Evolutionary conservation across 164 flowering plant species (phyloP).

Genomic region (Tetracentron sinense): DNA sequence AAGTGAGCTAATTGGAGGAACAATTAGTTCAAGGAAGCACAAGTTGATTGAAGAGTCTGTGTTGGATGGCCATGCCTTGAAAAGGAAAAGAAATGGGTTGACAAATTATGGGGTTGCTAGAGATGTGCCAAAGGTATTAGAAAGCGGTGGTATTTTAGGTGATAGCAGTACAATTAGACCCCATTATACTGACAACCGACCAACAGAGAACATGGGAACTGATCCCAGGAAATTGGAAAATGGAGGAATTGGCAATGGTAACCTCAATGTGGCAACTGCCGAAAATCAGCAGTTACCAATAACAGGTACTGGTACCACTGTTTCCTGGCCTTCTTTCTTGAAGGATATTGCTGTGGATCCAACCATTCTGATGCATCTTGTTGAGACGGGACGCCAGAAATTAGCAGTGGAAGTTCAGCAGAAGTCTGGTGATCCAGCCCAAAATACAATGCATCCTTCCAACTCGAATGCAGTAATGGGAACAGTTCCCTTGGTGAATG

Average conservation of each 20-base stretch:
- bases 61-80: constrained; percentile 47
- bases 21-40: constrained; percentile 40
- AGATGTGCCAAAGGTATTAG: constrained; percentile 27
- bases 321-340: constrained; percentile 50
- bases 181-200: constrained; percentile 17
- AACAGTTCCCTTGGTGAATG: constrained; percentile 32
- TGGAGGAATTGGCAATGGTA: constrained; percentile 19
- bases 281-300: too few relatives aligned
- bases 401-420: constrained; percentile 34
- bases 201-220: constrained; percentile 17
- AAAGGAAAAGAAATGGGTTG: constrained; percentile 52
- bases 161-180: constrained; percentile 24
- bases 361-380: constrained; percentile 52
- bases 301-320: constrained; percentile 11
- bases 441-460: constrained; percentile 18
- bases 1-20: constrained; percentile 35
- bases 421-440: constrained; percentile 34
- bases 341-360: constrained; percentile 80
- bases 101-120: constrained; percentile 21
- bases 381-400: constrained; percentile 54
- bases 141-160: constrained; percentile 56
- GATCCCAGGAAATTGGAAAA: constrained; percentile 29
- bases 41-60: constrained; percentile 38
- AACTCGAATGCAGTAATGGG: constrained; percentile 32
- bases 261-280: too few relatives aligned